Conservation (phyloP, 257 asterid species). For the Solanum pennellii region DNA sequence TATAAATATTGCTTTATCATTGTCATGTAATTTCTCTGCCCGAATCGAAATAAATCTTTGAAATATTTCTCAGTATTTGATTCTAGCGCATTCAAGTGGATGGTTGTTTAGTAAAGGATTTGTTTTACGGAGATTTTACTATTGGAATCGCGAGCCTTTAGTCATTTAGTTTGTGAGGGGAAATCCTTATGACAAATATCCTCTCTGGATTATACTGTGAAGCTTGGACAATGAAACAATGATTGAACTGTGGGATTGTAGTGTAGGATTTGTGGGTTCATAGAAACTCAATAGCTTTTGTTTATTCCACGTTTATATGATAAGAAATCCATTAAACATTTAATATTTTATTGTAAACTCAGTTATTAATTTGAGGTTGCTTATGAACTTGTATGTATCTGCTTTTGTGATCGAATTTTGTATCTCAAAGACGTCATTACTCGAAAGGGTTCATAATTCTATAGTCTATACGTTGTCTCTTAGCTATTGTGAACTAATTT, state of each 20-base stretch:
- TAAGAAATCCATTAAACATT: background rate
- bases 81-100: background rate
- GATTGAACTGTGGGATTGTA: background rate
- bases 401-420: background rate
- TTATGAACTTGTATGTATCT: background rate
- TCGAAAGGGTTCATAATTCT: background rate
- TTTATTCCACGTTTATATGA: background rate
- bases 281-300: background rate
- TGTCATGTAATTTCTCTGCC: background rate
- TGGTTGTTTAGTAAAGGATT: background rate
- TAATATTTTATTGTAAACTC: background rate
- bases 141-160: background rate
- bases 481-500: background rate
- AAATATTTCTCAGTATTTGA: background rate
- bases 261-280: background rate
- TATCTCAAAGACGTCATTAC: background rate
- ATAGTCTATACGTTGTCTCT: background rate
- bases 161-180: background rate
- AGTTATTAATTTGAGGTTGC: background rate
- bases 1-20: background rate
- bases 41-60: background rate
- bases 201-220: background rate
- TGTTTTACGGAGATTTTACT: background rate
- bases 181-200: background rate
- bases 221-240: background rate